phyloP scores from a whole-genome alignment of 1,139 yeast genomes.

The Scheffersomyces quercinus region DNA sequence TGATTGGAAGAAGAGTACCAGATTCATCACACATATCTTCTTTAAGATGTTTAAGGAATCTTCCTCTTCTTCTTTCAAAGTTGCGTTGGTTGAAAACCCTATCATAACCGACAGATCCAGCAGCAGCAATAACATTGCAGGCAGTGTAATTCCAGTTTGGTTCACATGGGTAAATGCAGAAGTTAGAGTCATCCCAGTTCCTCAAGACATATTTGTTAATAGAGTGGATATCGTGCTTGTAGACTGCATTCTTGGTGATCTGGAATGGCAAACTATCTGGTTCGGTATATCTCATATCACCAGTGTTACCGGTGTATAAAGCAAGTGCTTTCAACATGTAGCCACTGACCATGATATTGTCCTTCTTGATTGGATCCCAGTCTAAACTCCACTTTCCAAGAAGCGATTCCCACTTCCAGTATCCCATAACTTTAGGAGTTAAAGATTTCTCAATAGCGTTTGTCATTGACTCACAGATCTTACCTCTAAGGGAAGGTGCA shows the following conservation, averaged over 20 bases:
- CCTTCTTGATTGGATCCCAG: constrained; percentile 7
- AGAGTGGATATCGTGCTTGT: constrained; percentile 6
- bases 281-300: constrained; percentile 4
- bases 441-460: constrained; percentile 6
- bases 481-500: constrained; percentile 1
- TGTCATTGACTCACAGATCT: constrained; percentile 1
- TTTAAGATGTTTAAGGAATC: constrained; percentile 4
- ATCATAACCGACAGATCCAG: constrained; percentile 6
- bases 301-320: constrained; percentile 3
- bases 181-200: constrained; percentile 4
- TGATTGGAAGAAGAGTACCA: constrained; percentile 6
- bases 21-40: constrained; percentile 7
- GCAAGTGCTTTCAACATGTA: constrained; percentile 5
- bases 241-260: constrained; percentile 3
- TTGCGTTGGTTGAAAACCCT: constrained; percentile 5
- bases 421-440: constrained; percentile 5
- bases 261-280: constrained; percentile 4
- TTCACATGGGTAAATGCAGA: neutral
- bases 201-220: constrained; percentile 5
- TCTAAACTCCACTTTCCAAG: constrained; percentile 5
- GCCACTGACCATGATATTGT: constrained; percentile 5
- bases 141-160: constrained; percentile 7
- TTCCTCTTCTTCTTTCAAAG: constrained; percentile 4
- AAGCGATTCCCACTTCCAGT: constrained; percentile 8
- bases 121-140: constrained; percentile 5